Conservation (phyloP, 371 early-diverging fungal genomes). For the Mucor ambiguus region DNA sequence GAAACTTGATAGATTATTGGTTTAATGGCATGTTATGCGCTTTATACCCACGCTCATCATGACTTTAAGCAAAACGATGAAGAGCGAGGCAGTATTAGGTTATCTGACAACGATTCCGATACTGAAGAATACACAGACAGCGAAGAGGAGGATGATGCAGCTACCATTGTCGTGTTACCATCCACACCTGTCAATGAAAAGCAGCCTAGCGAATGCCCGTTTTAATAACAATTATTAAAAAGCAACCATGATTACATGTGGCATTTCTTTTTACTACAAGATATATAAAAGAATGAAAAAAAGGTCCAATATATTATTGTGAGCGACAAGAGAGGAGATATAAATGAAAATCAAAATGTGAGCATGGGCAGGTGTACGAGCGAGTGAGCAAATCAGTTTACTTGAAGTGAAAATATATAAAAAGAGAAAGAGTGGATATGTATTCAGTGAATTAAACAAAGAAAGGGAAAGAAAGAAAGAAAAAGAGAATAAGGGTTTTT, state of each 20-base stretch:
- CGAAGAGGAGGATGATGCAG: background rate
- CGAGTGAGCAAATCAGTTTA: constrained; percentile 2
- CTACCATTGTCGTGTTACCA: background rate
- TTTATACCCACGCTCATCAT: constrained; percentile 6
- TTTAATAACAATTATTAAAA: background rate
- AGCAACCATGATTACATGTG: background rate
- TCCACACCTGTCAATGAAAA: background rate
- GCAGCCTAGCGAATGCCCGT: background rate
- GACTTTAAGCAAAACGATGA: background rate
- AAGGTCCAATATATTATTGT: background rate
- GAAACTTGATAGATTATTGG: background rate
- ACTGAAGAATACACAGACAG: background rate
- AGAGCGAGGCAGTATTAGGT: background rate
- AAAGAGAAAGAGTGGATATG: background rate
- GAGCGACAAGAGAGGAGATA: background rate
- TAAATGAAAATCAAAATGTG: background rate
- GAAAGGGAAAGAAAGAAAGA: constrained; percentile 2
- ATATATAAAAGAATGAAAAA: background rate
- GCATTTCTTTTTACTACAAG: background rate
- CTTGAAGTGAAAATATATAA: background rate
- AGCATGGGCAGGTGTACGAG: background rate
- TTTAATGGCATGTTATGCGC: constrained; percentile 8
- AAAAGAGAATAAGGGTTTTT: background rate
- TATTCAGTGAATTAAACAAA: constrained; percentile 5
- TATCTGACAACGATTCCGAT: background rate